phyloP scores from a whole-genome alignment of 2,329 filamentous ascomycete species.

The Fusarium gaditjirri region DNA sequence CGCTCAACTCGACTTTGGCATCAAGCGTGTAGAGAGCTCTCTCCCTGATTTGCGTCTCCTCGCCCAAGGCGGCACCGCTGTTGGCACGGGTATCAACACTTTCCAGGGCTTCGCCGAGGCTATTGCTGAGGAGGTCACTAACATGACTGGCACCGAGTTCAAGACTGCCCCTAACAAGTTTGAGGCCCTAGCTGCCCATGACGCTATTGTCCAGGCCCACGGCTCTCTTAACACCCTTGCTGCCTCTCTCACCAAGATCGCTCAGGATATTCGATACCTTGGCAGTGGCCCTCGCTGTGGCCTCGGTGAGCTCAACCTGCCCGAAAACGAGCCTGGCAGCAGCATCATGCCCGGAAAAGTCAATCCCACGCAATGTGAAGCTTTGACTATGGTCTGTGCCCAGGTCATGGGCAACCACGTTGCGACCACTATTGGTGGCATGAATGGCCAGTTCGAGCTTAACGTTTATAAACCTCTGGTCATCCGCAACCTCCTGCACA shows the following conservation, averaged over 20 bases:
- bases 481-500: slow-evolving; percentile 95
- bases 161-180: slow-evolving; percentile 99
- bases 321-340: slow-evolving; percentile 97
- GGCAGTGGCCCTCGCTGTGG: slow-evolving; percentile 96
- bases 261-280: slow-evolving; percentile 96
- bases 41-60: slow-evolving; percentile 87
- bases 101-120: slow-evolving; percentile 95
- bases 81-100: slow-evolving; percentile 97
- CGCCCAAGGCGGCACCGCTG: slow-evolving; percentile 95
- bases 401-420: slow-evolving; percentile 99
- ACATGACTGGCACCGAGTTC: slow-evolving; percentile 93
- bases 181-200: slow-evolving; percentile 94
- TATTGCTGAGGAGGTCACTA: slow-evolving; percentile 89
- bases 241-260: slow-evolving; percentile 94
- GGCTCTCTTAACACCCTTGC: slow-evolving; percentile 95
- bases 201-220: slow-evolving; percentile 93
- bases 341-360: slow-evolving; percentile 99
- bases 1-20: slow-evolving; percentile 89
- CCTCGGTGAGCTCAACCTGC: slow-evolving; percentile 90
- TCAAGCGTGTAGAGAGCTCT: slow-evolving; percentile 84
- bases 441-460: slow-evolving; percentile 98
- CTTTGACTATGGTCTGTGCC: slow-evolving; percentile 95
- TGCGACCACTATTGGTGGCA: slow-evolving; percentile 91
- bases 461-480: slow-evolving; percentile 99
- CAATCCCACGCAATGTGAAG: slow-evolving; percentile 98